phyloP scores from a whole-genome alignment of 768 basidiomycete genomes.

The Pleurotus djamor region DNA sequence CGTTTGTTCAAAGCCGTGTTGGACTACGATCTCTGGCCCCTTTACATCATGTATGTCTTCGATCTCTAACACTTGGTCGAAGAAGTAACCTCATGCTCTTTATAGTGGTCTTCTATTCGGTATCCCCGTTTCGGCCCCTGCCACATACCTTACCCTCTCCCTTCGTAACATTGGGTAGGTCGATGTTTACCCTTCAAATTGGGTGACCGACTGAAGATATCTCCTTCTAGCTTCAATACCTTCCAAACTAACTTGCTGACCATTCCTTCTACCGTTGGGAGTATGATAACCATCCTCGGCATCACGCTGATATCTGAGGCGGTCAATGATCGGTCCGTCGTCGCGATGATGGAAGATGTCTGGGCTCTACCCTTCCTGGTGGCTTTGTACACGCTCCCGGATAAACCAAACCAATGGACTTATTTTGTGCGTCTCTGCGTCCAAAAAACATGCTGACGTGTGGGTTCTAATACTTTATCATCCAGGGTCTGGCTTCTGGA shows the following conservation, averaged over 20 bases:
- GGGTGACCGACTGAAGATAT: too few relatives aligned
- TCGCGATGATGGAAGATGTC: constrained; percentile 51
- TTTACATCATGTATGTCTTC: constrained; percentile 48
- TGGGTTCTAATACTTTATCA: background rate
- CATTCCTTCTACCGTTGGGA: constrained; percentile 51
- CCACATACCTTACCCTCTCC: constrained; percentile 57
- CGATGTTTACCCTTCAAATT: too few relatives aligned
- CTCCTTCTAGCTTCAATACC: constrained; percentile 45
- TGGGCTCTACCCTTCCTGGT: constrained; percentile 66
- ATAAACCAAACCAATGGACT: constrained; percentile 48
- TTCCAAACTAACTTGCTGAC: constrained; percentile 59
- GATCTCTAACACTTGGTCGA: background rate
- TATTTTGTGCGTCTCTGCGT: constrained; percentile 41
- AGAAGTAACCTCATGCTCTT: background rate
- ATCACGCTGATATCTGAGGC: constrained; percentile 50
- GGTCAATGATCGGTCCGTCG: constrained; percentile 50
- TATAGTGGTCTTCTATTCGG: constrained; percentile 50
- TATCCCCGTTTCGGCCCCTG: constrained; percentile 45
- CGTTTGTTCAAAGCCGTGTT: constrained; percentile 51
- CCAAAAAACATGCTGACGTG: background rate
- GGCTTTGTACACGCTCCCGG: constrained; percentile 47
- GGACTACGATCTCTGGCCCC: constrained; percentile 67
- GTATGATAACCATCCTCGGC: constrained; percentile 49
- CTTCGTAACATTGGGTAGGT: constrained; percentile 50
- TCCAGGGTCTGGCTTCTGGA: constrained; percentile 38